Evolutionary conservation across 805 yeast genomes (phyloP).

Genomic region (Saturnispora diversa): DNA sequence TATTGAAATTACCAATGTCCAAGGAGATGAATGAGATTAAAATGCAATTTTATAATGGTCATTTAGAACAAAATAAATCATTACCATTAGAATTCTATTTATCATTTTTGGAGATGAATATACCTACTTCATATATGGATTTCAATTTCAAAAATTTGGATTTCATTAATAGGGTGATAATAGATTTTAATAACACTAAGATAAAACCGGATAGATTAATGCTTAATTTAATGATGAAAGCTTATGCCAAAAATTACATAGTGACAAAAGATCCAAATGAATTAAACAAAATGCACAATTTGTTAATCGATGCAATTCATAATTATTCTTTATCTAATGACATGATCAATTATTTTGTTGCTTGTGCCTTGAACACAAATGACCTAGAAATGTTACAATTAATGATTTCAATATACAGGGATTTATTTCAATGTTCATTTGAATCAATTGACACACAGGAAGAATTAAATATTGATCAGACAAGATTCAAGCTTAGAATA

Average conservation of each 20-base stretch:
- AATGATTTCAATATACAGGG: background rate
- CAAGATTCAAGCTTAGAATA: constrained; percentile 3
- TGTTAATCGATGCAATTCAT: background rate
- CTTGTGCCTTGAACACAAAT: background rate
- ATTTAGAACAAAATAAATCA: background rate
- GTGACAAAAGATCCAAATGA: background rate
- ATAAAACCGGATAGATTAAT: constrained; percentile 9
- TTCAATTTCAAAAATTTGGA: background rate
- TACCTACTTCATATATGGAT: constrained; percentile 7
- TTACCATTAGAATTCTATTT: constrained; percentile 1
- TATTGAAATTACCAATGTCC: constrained; percentile 10
- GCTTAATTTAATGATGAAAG: constrained; percentile 10
- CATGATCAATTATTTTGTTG: constrained; percentile 1
- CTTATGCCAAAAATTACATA: background rate
- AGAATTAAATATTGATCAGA: background rate
- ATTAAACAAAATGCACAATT: background rate
- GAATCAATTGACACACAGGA: background rate
- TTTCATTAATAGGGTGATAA: constrained; percentile 7
- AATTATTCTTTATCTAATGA: background rate
- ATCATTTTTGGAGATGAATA: constrained; percentile 7
- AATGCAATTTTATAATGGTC: constrained; percentile 2
- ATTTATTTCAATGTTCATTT: background rate
- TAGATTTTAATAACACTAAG: constrained; percentile 3
- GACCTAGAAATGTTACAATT: background rate
- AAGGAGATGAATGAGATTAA: background rate